phyloP scores from a whole-genome alignment of 108 stramenopile species.

The Mayamaea pseudoterrestris region DNA sequence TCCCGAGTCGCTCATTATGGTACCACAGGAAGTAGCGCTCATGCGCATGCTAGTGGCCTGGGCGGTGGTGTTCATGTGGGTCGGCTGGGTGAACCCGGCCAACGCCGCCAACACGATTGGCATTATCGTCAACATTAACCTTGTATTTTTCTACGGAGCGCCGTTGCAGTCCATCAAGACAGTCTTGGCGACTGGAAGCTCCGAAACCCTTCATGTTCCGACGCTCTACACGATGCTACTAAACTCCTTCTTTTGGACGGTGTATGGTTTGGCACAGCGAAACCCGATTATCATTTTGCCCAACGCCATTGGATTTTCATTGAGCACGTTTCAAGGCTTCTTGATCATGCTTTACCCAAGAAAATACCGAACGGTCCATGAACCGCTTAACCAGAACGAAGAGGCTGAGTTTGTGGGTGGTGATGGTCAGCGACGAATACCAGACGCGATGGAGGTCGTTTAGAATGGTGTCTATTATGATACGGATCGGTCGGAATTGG shows the following conservation, averaged over 20 bases:
- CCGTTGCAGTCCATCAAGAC: slow-evolving; percentile 50
- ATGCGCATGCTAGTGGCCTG: slow-evolving; percentile 24
- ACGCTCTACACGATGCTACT: slow-evolving; percentile 34
- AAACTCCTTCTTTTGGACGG: slow-evolving; percentile 41
- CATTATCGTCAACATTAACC: slow-evolving; percentile 63
- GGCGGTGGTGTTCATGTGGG: slow-evolving; percentile 18
- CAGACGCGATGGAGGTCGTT: no score
- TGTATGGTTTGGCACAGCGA: slow-evolving; percentile 25
- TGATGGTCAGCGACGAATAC: no score
- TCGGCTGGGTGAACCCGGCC: slow-evolving; percentile 19
- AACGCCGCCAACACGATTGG: slow-evolving; percentile 31
- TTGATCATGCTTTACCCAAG: slow-evolving; percentile 26
- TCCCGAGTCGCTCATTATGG: no score
- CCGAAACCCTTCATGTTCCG: slow-evolving; percentile 24
- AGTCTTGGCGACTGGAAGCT: slow-evolving; percentile 26
- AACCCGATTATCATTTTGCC: slow-evolving; percentile 30
- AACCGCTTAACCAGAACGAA: no score
- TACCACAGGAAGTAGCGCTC: slow-evolving; percentile 26
- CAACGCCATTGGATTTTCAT: slow-evolving; percentile 27
- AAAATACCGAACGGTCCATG: slow-evolving; percentile 1
- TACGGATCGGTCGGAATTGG: no score
- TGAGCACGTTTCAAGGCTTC: slow-evolving; percentile 29
- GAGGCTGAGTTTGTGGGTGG: no score
- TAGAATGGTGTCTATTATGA: no score
- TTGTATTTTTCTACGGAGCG: slow-evolving; percentile 74